These are phyloP conservation scores for Porphyra umbilicalis DNA, from an alignment of 31 red algal genomes.

Conservation along the genomic window DNA sequence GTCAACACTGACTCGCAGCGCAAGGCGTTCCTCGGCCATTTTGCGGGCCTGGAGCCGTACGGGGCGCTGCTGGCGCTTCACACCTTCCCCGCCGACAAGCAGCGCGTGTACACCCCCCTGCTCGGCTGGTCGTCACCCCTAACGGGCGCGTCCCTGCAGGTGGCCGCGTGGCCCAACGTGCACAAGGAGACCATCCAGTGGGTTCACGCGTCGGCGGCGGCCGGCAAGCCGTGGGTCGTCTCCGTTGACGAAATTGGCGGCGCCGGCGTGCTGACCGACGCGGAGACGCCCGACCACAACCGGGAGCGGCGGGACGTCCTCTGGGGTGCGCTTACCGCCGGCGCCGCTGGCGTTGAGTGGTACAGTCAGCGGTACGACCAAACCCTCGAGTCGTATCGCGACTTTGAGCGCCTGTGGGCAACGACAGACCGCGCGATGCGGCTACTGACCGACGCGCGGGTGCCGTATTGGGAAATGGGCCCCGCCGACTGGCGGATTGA, in stretches of 20 bases:
- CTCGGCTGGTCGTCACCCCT: constrained; percentile 18
- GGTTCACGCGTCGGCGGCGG: constrained; percentile 14
- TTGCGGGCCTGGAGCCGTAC: constrained; percentile 27
- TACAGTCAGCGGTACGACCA: constrained; percentile 26
- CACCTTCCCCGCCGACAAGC: constrained; percentile 37
- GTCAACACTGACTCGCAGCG: constrained; percentile 26
- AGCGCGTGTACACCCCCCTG: constrained; percentile 32
- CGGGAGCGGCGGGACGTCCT: not conserved
- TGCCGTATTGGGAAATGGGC: constrained; percentile 43
- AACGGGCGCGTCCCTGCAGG: constrained; percentile 27
- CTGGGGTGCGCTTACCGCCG: constrained; percentile 49
- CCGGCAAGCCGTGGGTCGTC: constrained; percentile 51
- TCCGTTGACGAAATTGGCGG: constrained; percentile 37
- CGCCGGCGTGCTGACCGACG: constrained; percentile 16
- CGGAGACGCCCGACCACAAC: not conserved
- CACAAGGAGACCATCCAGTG: constrained; percentile 29
- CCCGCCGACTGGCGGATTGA: not conserved
- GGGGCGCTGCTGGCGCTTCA: constrained; percentile 34
- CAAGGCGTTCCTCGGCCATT: constrained; percentile 18
- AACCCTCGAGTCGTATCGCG: constrained; percentile 23
- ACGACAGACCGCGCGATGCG: constrained; percentile 16
- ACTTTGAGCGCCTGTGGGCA: constrained; percentile 20
- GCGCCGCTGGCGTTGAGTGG: constrained; percentile 45
- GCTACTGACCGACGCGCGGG: constrained; percentile 12
- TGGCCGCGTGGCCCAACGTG: constrained; percentile 19